Percentiles rank a stretch among this genome's conserved stretches.
phyloP scores from a whole-genome alignment of 2,329 filamentous ascomycete genomes.

The Monosporascus sp. region DNA sequence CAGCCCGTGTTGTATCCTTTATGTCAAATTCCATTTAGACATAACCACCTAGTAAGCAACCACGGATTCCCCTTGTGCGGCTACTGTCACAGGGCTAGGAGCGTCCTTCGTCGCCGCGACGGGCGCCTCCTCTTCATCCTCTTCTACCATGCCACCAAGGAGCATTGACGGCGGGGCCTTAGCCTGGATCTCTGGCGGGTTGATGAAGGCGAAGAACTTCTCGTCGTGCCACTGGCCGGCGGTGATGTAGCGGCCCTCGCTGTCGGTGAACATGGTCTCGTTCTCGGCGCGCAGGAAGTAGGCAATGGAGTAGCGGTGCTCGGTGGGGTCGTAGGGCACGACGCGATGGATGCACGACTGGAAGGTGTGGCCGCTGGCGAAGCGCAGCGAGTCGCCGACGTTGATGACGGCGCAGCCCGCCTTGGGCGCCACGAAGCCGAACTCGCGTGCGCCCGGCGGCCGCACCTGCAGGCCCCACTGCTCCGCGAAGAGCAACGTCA shows the following conservation, averaged over 20 bases:
- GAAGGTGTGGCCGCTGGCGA: conserved; percentile 46
- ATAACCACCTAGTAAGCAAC: not conserved
- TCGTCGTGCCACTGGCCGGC: conserved; percentile 50
- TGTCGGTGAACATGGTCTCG: conserved; percentile 50
- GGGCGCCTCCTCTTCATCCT: conserved; percentile 25
- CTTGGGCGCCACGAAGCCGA: conserved; percentile 49
- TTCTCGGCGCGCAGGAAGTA: conserved; percentile 54
- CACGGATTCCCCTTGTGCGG: not conserved
- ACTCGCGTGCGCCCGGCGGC: conserved; percentile 41
- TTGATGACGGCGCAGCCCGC: conserved; percentile 49
- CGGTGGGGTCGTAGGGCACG: conserved; percentile 43
- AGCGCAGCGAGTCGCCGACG: conserved; percentile 54
- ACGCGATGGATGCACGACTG: conserved; percentile 54
- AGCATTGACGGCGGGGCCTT: conserved; percentile 43
- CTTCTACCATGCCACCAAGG: conserved; percentile 42
- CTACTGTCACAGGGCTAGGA: conserved; percentile 6
- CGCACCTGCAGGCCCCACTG: conserved; percentile 54
- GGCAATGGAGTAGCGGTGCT: conserved; percentile 54
- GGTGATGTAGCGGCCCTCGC: conserved; percentile 47
- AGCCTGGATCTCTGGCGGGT: conserved; percentile 38
- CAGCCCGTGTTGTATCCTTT: too few species aligned
- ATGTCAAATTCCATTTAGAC: not conserved
- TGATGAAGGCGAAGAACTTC: conserved; percentile 47
- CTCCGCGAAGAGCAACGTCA: conserved; percentile 50
- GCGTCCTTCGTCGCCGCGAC: conserved; percentile 8